Conservation (phyloP, 352 stramenopile genomes). For the Pythium phragmitis region DNA sequence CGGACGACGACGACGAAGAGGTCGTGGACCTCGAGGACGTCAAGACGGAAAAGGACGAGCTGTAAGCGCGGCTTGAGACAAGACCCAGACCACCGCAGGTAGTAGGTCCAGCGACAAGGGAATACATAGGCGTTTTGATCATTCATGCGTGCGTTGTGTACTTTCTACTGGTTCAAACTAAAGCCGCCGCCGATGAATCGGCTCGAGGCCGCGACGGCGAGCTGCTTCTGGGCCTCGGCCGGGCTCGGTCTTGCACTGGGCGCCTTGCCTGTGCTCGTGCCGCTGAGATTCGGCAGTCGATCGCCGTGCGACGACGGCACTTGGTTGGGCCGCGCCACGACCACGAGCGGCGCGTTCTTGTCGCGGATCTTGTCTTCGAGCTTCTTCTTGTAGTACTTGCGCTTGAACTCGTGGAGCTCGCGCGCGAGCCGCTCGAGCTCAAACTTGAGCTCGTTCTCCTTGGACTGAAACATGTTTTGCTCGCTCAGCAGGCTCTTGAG, state of each 20-base stretch:
- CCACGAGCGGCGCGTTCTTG: constrained; percentile 37
- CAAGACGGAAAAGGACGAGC: constrained; percentile 65
- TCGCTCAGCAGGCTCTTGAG: constrained; percentile 96
- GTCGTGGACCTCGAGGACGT: constrained; percentile 1
- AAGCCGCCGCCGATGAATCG: constrained; percentile 93
- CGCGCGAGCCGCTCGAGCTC: constrained; percentile 91
- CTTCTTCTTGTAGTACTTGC: constrained; percentile 95
- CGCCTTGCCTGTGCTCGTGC: constrained; percentile 21
- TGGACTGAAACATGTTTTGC: constrained; percentile 96
- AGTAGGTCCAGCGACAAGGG: no score
- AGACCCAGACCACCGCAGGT: neutral
- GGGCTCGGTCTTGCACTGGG: constrained; percentile 36
- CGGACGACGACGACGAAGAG: constrained; percentile 48
- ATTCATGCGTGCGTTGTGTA: no score
- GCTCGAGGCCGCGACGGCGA: constrained; percentile 83
- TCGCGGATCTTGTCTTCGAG: constrained; percentile 84
- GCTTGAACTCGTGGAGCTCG: constrained; percentile 94
- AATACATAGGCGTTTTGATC: no score
- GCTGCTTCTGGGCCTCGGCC: constrained; percentile 79
- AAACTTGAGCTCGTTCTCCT: constrained; percentile 95
- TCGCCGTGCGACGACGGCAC: constrained; percentile 19
- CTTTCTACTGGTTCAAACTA: constrained; percentile 87
- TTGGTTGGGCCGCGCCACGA: constrained; percentile 36
- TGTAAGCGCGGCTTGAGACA: constrained; percentile 34
- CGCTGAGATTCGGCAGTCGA: constrained; percentile 38